Percentiles rank a stretch among this genome's conserved stretches.
phyloP scores from a whole-genome alignment of 352 stramenopile species.

The Pythium biforme region DNA sequence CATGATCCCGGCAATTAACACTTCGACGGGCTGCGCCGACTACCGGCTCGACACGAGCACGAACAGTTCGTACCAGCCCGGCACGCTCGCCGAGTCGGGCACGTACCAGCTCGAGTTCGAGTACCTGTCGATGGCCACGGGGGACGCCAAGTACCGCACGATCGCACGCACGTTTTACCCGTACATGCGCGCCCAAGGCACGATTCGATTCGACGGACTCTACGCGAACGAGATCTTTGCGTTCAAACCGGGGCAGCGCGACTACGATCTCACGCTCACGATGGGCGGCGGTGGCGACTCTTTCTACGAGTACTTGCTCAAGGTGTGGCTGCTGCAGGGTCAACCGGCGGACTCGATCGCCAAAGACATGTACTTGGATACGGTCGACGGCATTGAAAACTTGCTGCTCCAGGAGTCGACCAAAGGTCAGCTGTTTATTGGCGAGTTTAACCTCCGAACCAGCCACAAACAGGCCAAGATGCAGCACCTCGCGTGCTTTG shows the following conservation, averaged over 20 bases:
- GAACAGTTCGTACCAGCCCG: conserved; percentile 47
- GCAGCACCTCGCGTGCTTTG: conserved; percentile 98
- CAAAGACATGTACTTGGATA: conserved; percentile 91
- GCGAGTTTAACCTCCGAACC: conserved; percentile 40
- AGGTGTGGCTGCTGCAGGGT: conserved; percentile 95
- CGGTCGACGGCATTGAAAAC: conserved; percentile 92
- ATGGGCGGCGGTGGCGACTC: conserved; percentile 96
- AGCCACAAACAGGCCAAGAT: conserved; percentile 67
- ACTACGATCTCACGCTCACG: conserved; percentile 45
- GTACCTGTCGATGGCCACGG: conserved; percentile 76
- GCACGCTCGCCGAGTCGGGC: conserved; percentile 60
- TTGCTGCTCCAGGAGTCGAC: conserved; percentile 78
- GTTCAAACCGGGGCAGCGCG: conserved; percentile 11
- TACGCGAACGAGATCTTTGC: conserved; percentile 84
- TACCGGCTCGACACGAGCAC: conserved; percentile 87
- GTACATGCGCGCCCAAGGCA: conserved; percentile 24
- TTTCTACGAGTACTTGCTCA: conserved; percentile 99
- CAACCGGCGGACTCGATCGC: conserved; percentile 52
- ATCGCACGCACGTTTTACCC: conserved; percentile 71
- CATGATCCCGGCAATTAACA: conserved; percentile 90
- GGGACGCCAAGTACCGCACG: conserved; percentile 66
- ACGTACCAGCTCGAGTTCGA: conserved; percentile 86
- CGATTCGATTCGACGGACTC: conserved; percentile 75
- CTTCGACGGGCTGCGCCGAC: conserved; percentile 86
- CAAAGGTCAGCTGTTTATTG: conserved; percentile 54